Evolutionary conservation across 352 stramenopile genomes (phyloP), one percentile per base, ranked within the genome.

Genomic region (Pythium chondricola): DNA sequence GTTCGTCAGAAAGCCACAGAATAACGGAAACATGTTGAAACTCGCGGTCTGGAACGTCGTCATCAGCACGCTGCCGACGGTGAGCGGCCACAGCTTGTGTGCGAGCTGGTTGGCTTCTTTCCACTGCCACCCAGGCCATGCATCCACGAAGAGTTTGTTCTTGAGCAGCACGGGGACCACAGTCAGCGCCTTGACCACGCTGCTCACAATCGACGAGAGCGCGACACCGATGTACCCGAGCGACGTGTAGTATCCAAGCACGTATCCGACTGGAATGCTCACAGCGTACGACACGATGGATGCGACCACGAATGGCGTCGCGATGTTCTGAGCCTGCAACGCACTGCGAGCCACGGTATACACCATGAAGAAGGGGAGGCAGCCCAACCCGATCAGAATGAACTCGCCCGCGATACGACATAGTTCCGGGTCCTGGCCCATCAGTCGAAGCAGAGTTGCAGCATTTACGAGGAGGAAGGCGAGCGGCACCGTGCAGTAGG

Each of bases 1-100:
- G 51, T 84, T 71, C 6, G 71, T 71, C 41, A 86, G 42, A 41
- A 74, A 67, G 6, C 74, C 74, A n/a, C 69, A 69, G 3, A 83
- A 47, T 13, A 83, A 51, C 1, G 69, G 65, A 37, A 83, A 74
- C 27, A 63, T 61, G 21, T 51, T 65, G 47, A 75, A 74, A 10
- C 68, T 61, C 8, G 68, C 31, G 29, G 75, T 70, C 25, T 80
- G 65, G 54, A 79, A 84, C 1, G 45, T 56, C 33, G 71, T 62
- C 68, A 83, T 81, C 41, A 74, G 57, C 38, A 86, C 58, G 25
- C 69, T 74, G 4, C 68, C 77, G 10, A 57, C 37, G 10, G 58
- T 61, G 1, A 83, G 54, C 0, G 51, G 58, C 21, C 43, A 53
- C 1, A 49, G 14, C 4, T 33, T 45, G 2, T 14, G 42, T 4